A percentile compares a stretch with the other conserved stretches of the same genome.
phyloP scores from a whole-genome alignment of 1,284 basidiomycete species.

The Tylopilus sp. region DNA sequence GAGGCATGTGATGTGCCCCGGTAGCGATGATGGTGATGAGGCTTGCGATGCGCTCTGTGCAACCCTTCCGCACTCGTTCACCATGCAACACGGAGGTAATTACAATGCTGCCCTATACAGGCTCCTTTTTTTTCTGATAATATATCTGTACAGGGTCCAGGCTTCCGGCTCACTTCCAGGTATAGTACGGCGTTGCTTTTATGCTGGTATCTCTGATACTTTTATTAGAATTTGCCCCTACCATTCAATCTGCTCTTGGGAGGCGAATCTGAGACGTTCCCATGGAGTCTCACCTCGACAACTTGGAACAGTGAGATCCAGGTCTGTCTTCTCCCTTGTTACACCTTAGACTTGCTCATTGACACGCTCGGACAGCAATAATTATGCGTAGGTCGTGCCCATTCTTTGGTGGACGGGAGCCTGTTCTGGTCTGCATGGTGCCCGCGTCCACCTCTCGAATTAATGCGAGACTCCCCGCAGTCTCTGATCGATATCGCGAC shows the following conservation, averaged over 20 bases:
- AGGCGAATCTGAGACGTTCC: slow-evolving; percentile 13
- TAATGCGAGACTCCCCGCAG: slow-evolving; percentile 13
- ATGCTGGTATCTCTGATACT: not conserved
- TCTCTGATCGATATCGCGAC: slow-evolving; percentile 1
- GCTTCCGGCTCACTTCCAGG: slow-evolving; percentile 23
- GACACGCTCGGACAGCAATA: not conserved
- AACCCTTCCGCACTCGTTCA: no score
- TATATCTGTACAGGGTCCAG: slow-evolving; percentile 9
- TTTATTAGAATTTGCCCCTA: slow-evolving; percentile 13
- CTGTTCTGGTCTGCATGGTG: slow-evolving; percentile 17
- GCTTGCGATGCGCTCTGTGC: no score
- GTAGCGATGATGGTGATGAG: no score
- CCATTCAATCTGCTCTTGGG: slow-evolving; percentile 18
- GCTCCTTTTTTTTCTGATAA: not conserved
- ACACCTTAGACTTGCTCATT: not conserved
- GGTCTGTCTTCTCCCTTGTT: slow-evolving; percentile 1
- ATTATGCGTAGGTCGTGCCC: slow-evolving; percentile 11
- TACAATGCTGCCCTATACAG: not conserved
- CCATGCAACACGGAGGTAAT: slow-evolving; percentile 20
- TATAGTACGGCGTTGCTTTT: not conserved
- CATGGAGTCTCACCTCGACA: slow-evolving; percentile 14
- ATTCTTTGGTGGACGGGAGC: slow-evolving; percentile 19
- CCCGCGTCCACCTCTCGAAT: slow-evolving; percentile 5
- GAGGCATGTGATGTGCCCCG: no score
- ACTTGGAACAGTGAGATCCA: slow-evolving; percentile 16